Base-by-base conservation (phyloP, 2,329 filamentous ascomycete species). In the Trichoderma sp. region DNA sequence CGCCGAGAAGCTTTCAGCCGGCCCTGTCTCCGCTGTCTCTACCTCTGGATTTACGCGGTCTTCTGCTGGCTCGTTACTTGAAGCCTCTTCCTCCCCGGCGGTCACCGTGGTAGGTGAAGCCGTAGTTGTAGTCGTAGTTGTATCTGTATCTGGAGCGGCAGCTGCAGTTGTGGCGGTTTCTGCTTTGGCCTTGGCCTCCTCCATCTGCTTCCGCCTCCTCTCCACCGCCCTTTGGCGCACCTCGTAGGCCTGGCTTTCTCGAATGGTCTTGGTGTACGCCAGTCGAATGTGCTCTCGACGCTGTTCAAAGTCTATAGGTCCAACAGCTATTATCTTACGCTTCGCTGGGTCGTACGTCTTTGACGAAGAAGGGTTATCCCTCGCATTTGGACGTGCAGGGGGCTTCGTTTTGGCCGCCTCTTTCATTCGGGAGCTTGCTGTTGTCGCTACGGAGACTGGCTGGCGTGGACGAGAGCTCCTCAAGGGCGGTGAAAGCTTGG, bases 241-340 rank as follows among this genome's bases (percentile, higher is more conserved):
- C 71, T 87, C 86, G n/a, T 84, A 81, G 72, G 87, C 90, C 78
- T 93, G 90, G 76, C 84, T 92, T 78, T 93, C 92, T 74, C 91
- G 88, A 62, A 96, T 90, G n/a, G 92, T 93, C 79, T 92, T 93
- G 76, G 90, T 95, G 80, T 97, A 95, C 15, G 93, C 94, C 71
- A 94, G 89, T 76, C 95, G 92, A 76, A 97, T 97, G 73, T 91
- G 90, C 78, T 94, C 91, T 76, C 94, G 88, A 65, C 93, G 88
- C 75, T 93, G 92, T 73, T 92, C 93, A 79, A 97, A 96, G 81
- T 97, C 93, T 67, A 97, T 93, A 73, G 92, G 91, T 1, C 91
- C 91, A 72, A 95, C 83, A 1, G 88, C 87, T 66, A 89, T 84
- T 77, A 89, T 89, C 57, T 86, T 84, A 72, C 86, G 83, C 36